phyloP scores from a whole-genome alignment of 805 yeast species.

The Komagataella ulmi region DNA sequence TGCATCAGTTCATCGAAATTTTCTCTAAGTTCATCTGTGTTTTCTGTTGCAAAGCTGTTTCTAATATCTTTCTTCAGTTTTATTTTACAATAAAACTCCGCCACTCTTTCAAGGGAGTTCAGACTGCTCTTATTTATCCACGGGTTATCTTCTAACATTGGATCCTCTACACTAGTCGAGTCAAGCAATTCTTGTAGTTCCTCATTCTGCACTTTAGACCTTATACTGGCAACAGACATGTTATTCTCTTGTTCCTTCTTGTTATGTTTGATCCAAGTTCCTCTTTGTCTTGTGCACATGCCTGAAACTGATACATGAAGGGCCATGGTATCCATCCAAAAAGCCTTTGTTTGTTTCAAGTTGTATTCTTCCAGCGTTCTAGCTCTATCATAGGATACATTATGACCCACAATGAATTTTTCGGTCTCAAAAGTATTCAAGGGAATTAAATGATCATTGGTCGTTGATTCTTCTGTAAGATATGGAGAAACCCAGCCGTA shows the following conservation, averaged over 20 bases:
- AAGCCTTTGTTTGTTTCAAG: constrained; percentile 51
- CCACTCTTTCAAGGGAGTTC: constrained; percentile 72
- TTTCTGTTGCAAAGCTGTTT: constrained; percentile 44
- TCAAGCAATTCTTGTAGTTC: constrained; percentile 15
- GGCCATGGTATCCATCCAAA: constrained; percentile 85
- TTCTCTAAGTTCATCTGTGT: constrained; percentile 37
- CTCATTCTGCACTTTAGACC: constrained; percentile 8
- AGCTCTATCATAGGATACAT: constrained; percentile 84
- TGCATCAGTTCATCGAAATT: constrained; percentile 48
- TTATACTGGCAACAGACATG: constrained; percentile 5
- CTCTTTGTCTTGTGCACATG: constrained; percentile 84
- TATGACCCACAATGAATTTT: constrained; percentile 76
- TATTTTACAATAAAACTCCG: constrained; percentile 62
- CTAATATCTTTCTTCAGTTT: constrained; percentile 54
- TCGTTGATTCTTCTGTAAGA: constrained; percentile 39
- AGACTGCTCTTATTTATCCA: constrained; percentile 73
- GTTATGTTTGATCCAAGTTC: constrained; percentile 53
- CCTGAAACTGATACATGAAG: constrained; percentile 85
- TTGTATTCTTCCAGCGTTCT: constrained; percentile 75
- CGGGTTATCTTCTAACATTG: constrained; percentile 46
- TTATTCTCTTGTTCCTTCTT: constrained; percentile 18
- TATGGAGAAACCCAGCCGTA: constrained; percentile 92
- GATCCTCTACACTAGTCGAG: constrained; percentile 16
- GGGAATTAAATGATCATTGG: constrained; percentile 61
- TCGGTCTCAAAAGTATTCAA: constrained; percentile 35